Evolutionary conservation across 257 asterid species (phyloP), one percentile per base, ranked within the genome.

Genomic region (Solanum appendiculatum): DNA sequence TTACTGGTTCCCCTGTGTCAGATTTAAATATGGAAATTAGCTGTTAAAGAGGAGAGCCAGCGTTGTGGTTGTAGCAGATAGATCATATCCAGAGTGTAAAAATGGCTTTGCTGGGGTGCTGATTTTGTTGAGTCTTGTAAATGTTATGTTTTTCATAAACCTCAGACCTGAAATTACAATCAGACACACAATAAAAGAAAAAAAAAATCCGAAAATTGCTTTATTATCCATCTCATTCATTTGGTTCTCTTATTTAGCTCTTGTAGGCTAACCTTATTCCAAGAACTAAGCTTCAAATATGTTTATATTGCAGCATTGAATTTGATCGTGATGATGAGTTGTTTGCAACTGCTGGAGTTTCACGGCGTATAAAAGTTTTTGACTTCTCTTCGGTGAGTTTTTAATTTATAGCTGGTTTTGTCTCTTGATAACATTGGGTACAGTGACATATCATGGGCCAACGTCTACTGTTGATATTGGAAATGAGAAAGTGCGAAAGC

Each of bases 301-400:
- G 44, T 87, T 2, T 20, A 20, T 86, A 14, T 91, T 89, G 88
- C 91, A 92, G 94, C 88, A 92, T 92, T 64, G 94, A 92, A 82
- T 92, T 92, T 86, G 94, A 92, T 86, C 89, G 93, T 6, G 92
- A 92, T 63, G 93, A 92, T 83, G 94, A 92, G 72, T 81, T 92
- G 46, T 92, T 92, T 90, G 94, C 94, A 88, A 92, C 94, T 15
- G 94, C 93, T 77, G 93, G 94, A 86, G 94, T 92, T 77, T 92
- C 94, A 86, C 91, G 94, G 31, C 86, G 91, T 34, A 91, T 92
- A 46, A 92, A 92, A 73, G 92, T 92, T 69, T 92, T 92, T 74
- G 93, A 92, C 64, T 92, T 90, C 89, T 91, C 94, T 36, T 88
- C 92, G 87, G 94, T 92, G 56, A 39, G 94, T 27, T 36, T 5